Evolutionary conservation across 2,329 filamentous ascomycete species (phyloP).

Genomic region (Pseudogymnoascus sp.): DNA sequence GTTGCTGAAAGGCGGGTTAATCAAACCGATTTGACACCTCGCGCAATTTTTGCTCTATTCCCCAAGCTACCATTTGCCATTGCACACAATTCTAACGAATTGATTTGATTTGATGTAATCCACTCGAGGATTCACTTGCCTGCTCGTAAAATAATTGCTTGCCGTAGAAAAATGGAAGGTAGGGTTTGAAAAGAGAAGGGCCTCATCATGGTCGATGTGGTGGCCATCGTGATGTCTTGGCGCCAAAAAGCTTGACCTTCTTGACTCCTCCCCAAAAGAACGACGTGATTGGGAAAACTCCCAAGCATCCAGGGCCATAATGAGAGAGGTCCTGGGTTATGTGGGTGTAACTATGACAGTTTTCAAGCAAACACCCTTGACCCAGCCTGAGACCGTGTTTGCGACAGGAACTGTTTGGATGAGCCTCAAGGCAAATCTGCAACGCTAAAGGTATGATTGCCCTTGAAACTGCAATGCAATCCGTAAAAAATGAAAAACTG

Average conservation of each 20-base stretch:
- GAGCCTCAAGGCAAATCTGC: neutral
- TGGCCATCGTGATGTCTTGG: neutral
- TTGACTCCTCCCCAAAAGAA: neutral
- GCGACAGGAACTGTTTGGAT: neutral
- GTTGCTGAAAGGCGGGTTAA: neutral
- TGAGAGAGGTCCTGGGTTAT: neutral
- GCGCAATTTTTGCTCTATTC: neutral
- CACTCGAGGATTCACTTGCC: neutral
- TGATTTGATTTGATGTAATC: neutral
- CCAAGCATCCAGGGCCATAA: neutral
- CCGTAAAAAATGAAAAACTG: neutral
- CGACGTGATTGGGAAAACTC: neutral
- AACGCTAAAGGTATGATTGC: neutral
- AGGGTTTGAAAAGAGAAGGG: neutral
- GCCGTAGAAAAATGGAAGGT: neutral
- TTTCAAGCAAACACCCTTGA: conserved; percentile 4
- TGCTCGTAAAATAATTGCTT: neutral
- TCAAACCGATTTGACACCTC: neutral
- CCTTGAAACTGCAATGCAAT: conserved; percentile 6
- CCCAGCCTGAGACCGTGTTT: neutral
- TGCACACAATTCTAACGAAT: neutral
- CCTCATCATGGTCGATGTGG: neutral
- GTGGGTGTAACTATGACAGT: conserved; percentile 5
- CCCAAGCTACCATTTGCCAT: neutral
- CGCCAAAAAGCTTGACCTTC: conserved; percentile 2